Evolutionary conservation across 768 basidiomycete species (phyloP).

Genomic region (Tylopilus plumbeoviolaceoides): DNA sequence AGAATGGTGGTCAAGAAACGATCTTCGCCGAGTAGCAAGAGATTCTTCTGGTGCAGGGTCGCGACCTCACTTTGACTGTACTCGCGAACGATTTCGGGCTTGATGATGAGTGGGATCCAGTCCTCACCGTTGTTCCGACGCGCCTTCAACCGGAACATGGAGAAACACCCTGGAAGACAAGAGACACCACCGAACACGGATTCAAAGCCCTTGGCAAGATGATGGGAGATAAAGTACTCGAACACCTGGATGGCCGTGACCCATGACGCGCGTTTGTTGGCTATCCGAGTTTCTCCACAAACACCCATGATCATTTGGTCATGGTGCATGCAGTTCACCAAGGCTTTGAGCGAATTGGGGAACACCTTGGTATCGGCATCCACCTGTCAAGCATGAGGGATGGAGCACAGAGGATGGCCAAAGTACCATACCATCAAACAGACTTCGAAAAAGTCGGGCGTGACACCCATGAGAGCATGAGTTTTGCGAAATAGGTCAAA

Average conservation of each 20-base stretch:
- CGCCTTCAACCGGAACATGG: conserved; percentile 98
- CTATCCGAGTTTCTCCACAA: conserved; percentile 97
- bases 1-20: conserved; percentile 97
- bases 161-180: conserved; percentile 99
- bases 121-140: conserved; percentile 85
- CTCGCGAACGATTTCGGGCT: conserved; percentile 95
- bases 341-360: conserved; percentile 80
- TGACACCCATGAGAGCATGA: conserved; percentile 96
- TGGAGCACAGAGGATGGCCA: background rate
- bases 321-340: conserved; percentile 98
- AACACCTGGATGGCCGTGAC: conserved; percentile 98
- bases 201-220: conserved; percentile 97
- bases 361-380: conserved; percentile 98
- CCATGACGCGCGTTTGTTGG: conserved; percentile 98
- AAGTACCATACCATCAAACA: conserved; percentile 80
- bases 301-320: conserved; percentile 99
- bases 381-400: conserved; percentile 52
- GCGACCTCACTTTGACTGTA: conserved; percentile 93
- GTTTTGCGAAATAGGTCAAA: conserved; percentile 98
- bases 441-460: conserved; percentile 97
- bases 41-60: conserved; percentile 96
- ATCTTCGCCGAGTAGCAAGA: conserved; percentile 95
- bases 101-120: conserved; percentile 95
- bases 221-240: conserved; percentile 99
- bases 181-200: conserved; percentile 99